These are phyloP conservation scores for Dendryphion nanum DNA, from an alignment of 2,329 filamentous ascomycete genomes.

Conservation along the genomic window DNA sequence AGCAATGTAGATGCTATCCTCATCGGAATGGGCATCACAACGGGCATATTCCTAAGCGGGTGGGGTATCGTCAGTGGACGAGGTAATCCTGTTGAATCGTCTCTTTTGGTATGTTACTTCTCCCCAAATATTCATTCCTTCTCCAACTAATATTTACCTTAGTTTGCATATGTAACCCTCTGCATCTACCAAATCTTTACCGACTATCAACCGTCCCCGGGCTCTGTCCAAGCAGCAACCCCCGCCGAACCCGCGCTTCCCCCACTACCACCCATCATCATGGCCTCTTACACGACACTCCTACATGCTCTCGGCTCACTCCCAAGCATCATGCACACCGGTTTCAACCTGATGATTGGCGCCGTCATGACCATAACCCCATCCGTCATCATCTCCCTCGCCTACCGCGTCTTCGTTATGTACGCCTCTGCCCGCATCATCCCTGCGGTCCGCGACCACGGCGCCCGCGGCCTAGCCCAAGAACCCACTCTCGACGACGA, in stretches of 20 bases:
- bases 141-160: conserved; percentile 6
- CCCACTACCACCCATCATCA: conserved; percentile 94
- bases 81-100: conserved; percentile 93
- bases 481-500: conserved; percentile 83
- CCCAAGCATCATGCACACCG: conserved; percentile 79
- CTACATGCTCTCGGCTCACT: conserved; percentile 79
- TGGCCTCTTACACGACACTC: conserved; percentile 94
- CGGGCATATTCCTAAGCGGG: conserved; percentile 85
- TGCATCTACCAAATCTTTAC: conserved; percentile 99
- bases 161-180: conserved; percentile 94
- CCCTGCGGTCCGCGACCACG: conserved; percentile 84
- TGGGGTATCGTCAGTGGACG: conserved; percentile 93
- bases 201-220: conserved; percentile 82
- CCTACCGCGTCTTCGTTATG: conserved; percentile 91
- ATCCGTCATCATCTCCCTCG: conserved; percentile 90
- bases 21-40: conserved; percentile 90
- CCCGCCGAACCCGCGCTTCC: conserved; percentile 81
- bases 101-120: conserved; percentile 59
- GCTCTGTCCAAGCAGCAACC: conserved; percentile 51
- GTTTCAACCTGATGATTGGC: conserved; percentile 81
- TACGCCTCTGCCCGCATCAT: conserved; percentile 96
- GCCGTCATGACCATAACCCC: conserved; percentile 95
- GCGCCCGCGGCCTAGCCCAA: conserved; percentile 76
- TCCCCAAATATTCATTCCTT: background rate
- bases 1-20: conserved; percentile 88